These are phyloP conservation scores for Dalbergia cochinchinensis DNA, from an alignment of 306 rosid species.

Conservation along the genomic window DNA sequence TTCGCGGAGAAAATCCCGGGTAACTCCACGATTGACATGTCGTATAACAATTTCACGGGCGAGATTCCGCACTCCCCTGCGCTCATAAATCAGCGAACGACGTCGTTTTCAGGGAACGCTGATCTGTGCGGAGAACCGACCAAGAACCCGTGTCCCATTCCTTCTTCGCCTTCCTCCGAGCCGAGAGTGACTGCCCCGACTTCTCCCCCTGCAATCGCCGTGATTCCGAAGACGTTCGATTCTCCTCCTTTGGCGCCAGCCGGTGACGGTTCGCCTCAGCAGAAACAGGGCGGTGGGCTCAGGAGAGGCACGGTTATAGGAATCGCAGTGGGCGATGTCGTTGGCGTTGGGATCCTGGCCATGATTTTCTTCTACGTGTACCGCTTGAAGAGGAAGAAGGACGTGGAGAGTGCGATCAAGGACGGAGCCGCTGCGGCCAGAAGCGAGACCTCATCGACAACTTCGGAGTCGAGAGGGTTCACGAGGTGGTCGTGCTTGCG, in stretches of 20 bases:
- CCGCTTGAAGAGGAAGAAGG: slow-evolving; percentile 61
- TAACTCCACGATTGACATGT: slow-evolving; percentile 72
- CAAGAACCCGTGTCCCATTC: slow-evolving; percentile 64
- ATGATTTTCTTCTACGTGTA: slow-evolving; percentile 62
- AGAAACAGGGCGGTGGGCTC: slow-evolving; percentile 52
- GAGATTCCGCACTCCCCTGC: slow-evolving; percentile 59
- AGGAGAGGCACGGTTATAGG: slow-evolving; percentile 65
- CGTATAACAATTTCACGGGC: slow-evolving; percentile 79
- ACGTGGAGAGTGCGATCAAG: slow-evolving; percentile 39
- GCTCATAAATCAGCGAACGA: slow-evolving; percentile 54
- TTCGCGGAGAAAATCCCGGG: slow-evolving; percentile 63
- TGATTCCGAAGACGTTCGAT: slow-evolving; percentile 67
- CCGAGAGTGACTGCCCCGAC: slow-evolving; percentile 53
- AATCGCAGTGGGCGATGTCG: slow-evolving; percentile 74
- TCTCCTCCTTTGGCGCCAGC: slow-evolving; percentile 47
- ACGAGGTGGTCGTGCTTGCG: slow-evolving; percentile 85
- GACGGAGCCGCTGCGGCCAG: slow-evolving; percentile 47
- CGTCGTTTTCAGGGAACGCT: slow-evolving; percentile 63
- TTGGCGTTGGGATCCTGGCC: slow-evolving; percentile 63
- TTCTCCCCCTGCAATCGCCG: slow-evolving; percentile 92
- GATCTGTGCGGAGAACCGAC: slow-evolving; percentile 70
- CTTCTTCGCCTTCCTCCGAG: slow-evolving; percentile 62
- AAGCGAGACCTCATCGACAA: slow-evolving; percentile 60
- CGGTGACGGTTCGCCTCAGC: slow-evolving; percentile 1
- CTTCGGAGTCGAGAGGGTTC: slow-evolving; percentile 73